Evolutionary conservation across 164 flowering plant genomes (phyloP).

Genomic region (Stephania japonica): DNA sequence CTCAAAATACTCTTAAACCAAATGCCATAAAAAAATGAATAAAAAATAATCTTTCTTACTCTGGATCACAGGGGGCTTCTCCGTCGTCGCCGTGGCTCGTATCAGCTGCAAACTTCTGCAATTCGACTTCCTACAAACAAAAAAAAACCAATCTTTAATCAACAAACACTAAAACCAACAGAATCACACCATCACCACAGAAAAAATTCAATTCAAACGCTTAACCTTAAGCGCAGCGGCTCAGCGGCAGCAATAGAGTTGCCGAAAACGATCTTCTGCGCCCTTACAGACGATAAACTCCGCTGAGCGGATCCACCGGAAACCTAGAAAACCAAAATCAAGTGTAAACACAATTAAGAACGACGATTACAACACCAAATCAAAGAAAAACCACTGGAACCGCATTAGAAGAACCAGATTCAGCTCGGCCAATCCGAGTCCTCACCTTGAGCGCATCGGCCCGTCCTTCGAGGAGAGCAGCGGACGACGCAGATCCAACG

Average conservation of each 20-base stretch:
- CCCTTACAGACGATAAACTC: slow-evolving; percentile 19
- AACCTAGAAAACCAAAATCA: slow-evolving; percentile 20
- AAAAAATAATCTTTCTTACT: no score
- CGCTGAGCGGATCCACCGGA: slow-evolving; percentile 18
- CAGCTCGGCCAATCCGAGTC: not conserved
- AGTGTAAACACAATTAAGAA: not conserved
- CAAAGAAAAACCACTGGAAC: not conserved
- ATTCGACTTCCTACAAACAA: slow-evolving; percentile 29
- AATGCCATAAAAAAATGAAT: not conserved
- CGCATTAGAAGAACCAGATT: not conserved
- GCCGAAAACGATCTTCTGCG: slow-evolving; percentile 36
- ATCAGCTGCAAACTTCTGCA: slow-evolving; percentile 43
- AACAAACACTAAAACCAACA: not conserved
- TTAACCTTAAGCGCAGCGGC: slow-evolving; percentile 43
- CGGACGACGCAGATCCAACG: slow-evolving; percentile 32
- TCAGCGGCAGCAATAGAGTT: slow-evolving; percentile 21
- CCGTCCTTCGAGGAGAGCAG: slow-evolving; percentile 18
- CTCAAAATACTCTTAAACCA: not conserved
- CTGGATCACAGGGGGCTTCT: slow-evolving; percentile 57
- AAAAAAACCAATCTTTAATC: slow-evolving; percentile 1
- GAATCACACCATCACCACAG: not conserved
- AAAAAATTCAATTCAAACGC: slow-evolving; percentile 7
- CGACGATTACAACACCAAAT: not conserved
- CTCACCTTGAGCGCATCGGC: slow-evolving; percentile 23
- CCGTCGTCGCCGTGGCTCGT: slow-evolving; percentile 73